Base-by-base conservation (phyloP, 495 filamentous ascomycete species). In the Hypoxylon rickii region DNA sequence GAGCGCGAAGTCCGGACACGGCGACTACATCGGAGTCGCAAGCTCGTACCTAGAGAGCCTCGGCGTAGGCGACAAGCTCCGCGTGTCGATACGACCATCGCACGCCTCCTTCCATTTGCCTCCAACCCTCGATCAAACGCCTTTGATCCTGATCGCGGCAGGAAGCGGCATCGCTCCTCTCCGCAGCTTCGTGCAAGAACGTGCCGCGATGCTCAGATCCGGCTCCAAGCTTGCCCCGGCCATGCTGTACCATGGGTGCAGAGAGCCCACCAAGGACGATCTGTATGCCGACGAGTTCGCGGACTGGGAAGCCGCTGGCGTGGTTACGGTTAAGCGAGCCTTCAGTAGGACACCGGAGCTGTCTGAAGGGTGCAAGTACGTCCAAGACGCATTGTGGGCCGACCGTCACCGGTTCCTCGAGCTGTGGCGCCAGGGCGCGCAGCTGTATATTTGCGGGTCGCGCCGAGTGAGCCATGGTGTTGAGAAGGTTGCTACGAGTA, bases 41-140 rank as follows among this genome's bases (percentile, higher is more conserved):
- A 80, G 80, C 4, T 61, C 70, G 31, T 83, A 82, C 52, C 76
- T 85, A 5, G 73, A 73, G n/a, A 74, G 57, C 68, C 73, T 86
- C 0, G 67, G 76, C 51, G 12, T 26, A 22, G 72, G 24, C 76
- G 63, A 65, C n/a, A 38, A 53, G 4, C 52, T 70, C 6, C 66
- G 81, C 15, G 82, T 85, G 33, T 75, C 72, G 16, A 72, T 86
- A 3, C 82, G 83, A 38, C 76, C 82, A 39, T 71, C 78, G 11
- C 79, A 88, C 40, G 77, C 75, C 68, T 72, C 83, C 51, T 90
- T 90, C 75, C 83, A 82, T 44, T 75, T 85, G 0, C 86, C 86
- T 1, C 41, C 66, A 0, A 78, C 84, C 61, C 67, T 79, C 0
- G 70, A 74, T 8, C 77, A 37, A 3, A 67, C 79, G 0, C 86